Conservation (phyloP, 78 protist species). For the Dictyostelium purpureum region DNA sequence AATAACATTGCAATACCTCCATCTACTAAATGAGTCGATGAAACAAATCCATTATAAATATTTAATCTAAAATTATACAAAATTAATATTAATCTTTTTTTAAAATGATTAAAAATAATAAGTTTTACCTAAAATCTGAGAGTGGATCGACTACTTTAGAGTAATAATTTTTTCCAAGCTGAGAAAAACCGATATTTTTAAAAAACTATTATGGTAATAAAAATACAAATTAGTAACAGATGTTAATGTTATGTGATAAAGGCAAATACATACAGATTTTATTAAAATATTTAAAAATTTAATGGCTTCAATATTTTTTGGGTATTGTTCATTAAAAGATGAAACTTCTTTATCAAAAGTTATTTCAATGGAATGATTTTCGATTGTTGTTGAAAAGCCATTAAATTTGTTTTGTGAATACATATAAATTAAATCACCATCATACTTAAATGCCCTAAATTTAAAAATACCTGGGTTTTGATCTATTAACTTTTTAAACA, state of each 20-base stretch:
- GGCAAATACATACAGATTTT: constrained; percentile 7
- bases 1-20: constrained; percentile 24
- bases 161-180: constrained; percentile 37
- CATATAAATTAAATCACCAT: constrained; percentile 21
- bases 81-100: not conserved
- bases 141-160: not conserved
- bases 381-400: not conserved
- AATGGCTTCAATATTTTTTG: not conserved
- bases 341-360: constrained; percentile 3
- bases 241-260: not conserved
- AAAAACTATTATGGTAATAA: constrained; percentile 3
- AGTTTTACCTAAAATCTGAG: too few relatives aligned
- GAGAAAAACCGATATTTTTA: not conserved
- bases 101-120: too few relatives aligned
- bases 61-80: too few relatives aligned
- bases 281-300: constrained; percentile 40
- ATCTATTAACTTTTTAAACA: not conserved
- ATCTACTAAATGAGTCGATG: not conserved
- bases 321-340: not conserved
- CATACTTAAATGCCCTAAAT: constrained; percentile 12
- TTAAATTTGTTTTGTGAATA: not conserved
- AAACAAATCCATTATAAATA: constrained; percentile 36
- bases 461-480: not conserved
- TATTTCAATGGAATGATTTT: not conserved
- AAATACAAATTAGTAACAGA: not conserved